Evolutionary conservation across 1,284 basidiomycete genomes (phyloP), one percentile per base, ranked within the genome.

Genomic region (Fomitopsis schrenkii): DNA sequence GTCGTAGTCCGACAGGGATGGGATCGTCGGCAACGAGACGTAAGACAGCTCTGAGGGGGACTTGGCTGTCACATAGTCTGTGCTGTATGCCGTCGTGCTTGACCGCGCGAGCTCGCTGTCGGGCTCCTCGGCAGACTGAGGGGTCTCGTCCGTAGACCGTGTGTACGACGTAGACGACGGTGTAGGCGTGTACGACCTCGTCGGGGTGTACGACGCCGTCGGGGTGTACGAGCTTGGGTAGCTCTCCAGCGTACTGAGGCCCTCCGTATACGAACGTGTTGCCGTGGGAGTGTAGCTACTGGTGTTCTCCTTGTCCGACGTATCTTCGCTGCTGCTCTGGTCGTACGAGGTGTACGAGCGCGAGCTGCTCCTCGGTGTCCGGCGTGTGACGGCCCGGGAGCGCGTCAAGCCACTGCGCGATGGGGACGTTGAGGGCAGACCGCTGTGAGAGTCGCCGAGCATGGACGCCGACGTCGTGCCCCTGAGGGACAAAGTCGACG

Each of bases 271-370:
- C 3, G 70, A 68, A 6, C 67, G 61, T 1, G 66, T 64, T 17
- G 59, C 66, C 1, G 71, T 67, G 35, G 57, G 63, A 0, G 70
- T 69, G 59, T 68, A 71, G 26, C 64, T 68, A 10, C 57, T 64
- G 35, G 68, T 70, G 68, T 88, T 87, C 71, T 88, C 87, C 69
- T 83, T 86, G 62, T 88, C 86, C 0, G 80, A 83, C 7, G 70
- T 70, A 33, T 76, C 75, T 54, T 81, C 79, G 4, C 75, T 70
- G 4, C 75, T 70, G 36, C 70, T 71, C 57, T 65, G 50, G 63
- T 71, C 57, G 55, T 72, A 71, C 3, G 77, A 78, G 3, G 76
- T 76, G 45, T 77, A 68, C 7, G 74, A 70, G 10, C 74, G 67
- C 6, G 72, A 74, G 19, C 69, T 76, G 12, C 76, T 71, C 14